Evolutionary conservation across 2,329 filamentous ascomycete genomes (phyloP), one percentile per base, ranked within the genome.

Genomic region (Colletotrichum somersetense): DNA sequence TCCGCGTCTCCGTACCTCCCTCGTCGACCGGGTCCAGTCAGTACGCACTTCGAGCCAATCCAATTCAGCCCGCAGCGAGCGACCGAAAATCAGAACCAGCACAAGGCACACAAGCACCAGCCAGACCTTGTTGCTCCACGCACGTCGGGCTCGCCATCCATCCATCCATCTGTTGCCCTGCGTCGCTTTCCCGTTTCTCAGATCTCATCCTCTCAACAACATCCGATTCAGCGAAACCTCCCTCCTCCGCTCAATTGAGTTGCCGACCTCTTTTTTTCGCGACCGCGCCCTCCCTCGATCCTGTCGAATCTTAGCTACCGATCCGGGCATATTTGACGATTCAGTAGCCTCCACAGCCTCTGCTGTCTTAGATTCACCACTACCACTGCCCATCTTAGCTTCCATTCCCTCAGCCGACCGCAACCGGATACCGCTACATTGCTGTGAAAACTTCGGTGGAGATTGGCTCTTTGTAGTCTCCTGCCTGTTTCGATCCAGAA

Each of bases 341-440:
- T 62, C 23, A 64, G 26, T 23, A n/a, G 56, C 26, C 59, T 61
- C 26, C 55, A 48, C 35, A 46, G 53, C 53, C 55, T 64, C 66
- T 61, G 18, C 55, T 72, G 70, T 72, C 70, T 72, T 69, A 61
- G 59, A 56, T 69, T 38, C 35, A 38, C 10, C 35, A 38, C 66
- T 58, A 40, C 58, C 42, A 52, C 69, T 61, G 58, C 10, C 59
- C 42, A 64, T 26, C 50, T 46, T 69, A 69, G 59, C 59, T 52
- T 69, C 66, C 70, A 64, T 65, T 69, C 70, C 66, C 65, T 20
- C 48, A 44, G 42, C n/a, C 66, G 66, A 70, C 70, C 61, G 70
- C 70, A 72, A 61, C 66, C 70, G 70, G 70, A 70, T 64, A 72
- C 70, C n/a, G 57, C 16, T 42, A 64, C 70, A 69, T 72, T 69